Conservation (phyloP, 495 filamentous ascomycete species). For the Podospora didyma region DNA sequence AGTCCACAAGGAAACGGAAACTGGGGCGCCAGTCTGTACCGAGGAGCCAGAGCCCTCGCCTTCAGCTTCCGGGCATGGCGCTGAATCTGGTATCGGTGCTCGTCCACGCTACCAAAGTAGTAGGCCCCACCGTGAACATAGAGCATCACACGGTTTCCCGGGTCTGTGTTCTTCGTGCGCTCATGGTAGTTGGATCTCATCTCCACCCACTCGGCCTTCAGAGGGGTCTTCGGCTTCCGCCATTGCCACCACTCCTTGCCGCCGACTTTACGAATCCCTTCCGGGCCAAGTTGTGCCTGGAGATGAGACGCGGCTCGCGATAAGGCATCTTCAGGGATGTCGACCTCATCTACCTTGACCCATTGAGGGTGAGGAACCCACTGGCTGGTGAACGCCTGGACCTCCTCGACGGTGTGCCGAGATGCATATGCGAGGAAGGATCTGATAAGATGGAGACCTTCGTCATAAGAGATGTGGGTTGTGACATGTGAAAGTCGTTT, state of each 20-base stretch:
- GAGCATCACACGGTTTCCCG: slow-evolving; percentile 75
- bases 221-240: slow-evolving; percentile 56
- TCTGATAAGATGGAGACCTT: slow-evolving; percentile 84
- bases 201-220: slow-evolving; percentile 92
- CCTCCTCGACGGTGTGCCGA: slow-evolving; percentile 83
- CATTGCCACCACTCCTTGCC: slow-evolving; percentile 94
- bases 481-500: slow-evolving; percentile 70
- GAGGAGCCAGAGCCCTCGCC: slow-evolving; percentile 80
- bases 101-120: slow-evolving; percentile 85
- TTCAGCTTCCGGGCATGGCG: slow-evolving; percentile 90
- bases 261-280: slow-evolving; percentile 69
- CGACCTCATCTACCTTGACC: slow-evolving; percentile 73
- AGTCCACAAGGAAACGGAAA: slow-evolving; percentile 93
- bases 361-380: slow-evolving; percentile 86
- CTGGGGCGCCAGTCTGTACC: slow-evolving; percentile 86
- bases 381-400: slow-evolving; percentile 85
- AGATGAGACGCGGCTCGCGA: slow-evolving; percentile 58
- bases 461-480: slow-evolving; percentile 85
- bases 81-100: slow-evolving; percentile 95
- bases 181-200: slow-evolving; percentile 79
- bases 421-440: slow-evolving; percentile 79
- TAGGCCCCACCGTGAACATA: slow-evolving; percentile 80
- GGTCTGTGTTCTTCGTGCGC: slow-evolving; percentile 54
- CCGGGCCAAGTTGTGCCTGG: slow-evolving; percentile 65
- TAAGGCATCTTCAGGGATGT: slow-evolving; percentile 60